phyloP scores from a whole-genome alignment of 768 basidiomycete species.

The Coprinellus micaceus region DNA sequence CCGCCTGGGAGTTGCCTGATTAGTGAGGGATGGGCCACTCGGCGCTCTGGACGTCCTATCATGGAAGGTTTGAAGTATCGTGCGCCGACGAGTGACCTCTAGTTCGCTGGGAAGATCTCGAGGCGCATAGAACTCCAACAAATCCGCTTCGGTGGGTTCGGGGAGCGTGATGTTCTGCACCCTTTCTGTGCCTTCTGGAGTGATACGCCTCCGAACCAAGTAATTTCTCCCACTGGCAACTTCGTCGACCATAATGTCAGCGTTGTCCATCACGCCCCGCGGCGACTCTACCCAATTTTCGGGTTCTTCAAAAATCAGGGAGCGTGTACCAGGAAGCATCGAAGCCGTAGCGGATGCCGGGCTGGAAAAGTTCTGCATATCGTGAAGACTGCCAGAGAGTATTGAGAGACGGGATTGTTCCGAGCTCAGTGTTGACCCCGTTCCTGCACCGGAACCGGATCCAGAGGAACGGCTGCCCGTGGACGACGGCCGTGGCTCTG shows the following conservation, averaged over 20 bases:
- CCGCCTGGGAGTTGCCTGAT: constrained; percentile 21
- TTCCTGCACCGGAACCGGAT: background rate
- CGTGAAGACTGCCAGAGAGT: constrained; percentile 38
- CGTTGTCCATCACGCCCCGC: background rate
- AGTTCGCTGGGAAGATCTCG: background rate
- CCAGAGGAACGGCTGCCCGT: too few relatives aligned
- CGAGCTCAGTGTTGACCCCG: background rate
- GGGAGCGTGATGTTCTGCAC: constrained; percentile 37
- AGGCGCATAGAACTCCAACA: too few relatives aligned
- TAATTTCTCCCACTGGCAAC: constrained; percentile 26
- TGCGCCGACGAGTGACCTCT: background rate
- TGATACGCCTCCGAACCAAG: constrained; percentile 32
- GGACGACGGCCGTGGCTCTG: constrained; percentile 1
- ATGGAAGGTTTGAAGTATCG: background rate
- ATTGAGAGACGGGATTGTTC: constrained; percentile 29
- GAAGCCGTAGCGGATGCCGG: constrained; percentile 27
- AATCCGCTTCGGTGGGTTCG: too few relatives aligned
- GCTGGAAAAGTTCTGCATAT: constrained; percentile 31
- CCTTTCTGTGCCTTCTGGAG: constrained; percentile 35
- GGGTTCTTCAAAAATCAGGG: constrained; percentile 41
- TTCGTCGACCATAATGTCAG: constrained; percentile 10
- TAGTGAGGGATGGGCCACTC: too few relatives aligned
- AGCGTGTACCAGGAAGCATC: constrained; percentile 21
- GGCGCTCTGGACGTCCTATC: too few relatives aligned
- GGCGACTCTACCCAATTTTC: constrained; percentile 26